Evolutionary conservation across 208 protist genomes (phyloP), one percentile per base, ranked within the genome.

Genomic region (Crithidia expoeki): DNA sequence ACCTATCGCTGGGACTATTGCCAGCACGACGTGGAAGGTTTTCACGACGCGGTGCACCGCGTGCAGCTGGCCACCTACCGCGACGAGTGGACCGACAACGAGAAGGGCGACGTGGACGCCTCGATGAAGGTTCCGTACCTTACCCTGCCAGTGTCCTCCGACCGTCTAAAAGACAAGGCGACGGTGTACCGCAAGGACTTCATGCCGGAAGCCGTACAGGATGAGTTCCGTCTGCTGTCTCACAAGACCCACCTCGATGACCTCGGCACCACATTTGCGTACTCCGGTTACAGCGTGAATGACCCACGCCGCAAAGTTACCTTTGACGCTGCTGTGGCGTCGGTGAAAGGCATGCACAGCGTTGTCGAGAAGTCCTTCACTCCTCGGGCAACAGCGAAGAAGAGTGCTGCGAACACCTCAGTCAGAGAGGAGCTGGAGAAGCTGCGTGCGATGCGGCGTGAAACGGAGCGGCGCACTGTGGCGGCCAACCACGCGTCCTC

Each of bases 1-100:
- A 90, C 88, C 2, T 95, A 93, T 64, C 90, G 90, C 32, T 64
- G 83, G 58, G 90, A 93, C 67, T 95, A 95, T 74, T 94, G 78
- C 73, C 80, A 86, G 50, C 42, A 65, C 14, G 63, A 68, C 19
- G 32, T 23, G 36, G 74, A 72, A 52, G 51, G 57, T 50, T 57
- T 68, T 36, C 69, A 69, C 30, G 53, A 72, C 53, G 63, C 63
- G 55, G 63, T 28, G 44, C 74, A 42, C 60, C 68, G 46, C 62
- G 52, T 73, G 2, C 73, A 58, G 27, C 79, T 94, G 34, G 72
- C 68, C 4, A 79, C 79, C 50, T 92, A 95, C 78, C 86, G 64
- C 33, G 70, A 85, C 42, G 78, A 74, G 55, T 95, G 90, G 88
- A 86, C 68, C 17, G 81, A 84, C 33, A 72, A 81, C 28, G 84